These are phyloP conservation scores for Phytopythium boreale DNA, from an alignment of 352 stramenopile species.

Conservation along the genomic window DNA sequence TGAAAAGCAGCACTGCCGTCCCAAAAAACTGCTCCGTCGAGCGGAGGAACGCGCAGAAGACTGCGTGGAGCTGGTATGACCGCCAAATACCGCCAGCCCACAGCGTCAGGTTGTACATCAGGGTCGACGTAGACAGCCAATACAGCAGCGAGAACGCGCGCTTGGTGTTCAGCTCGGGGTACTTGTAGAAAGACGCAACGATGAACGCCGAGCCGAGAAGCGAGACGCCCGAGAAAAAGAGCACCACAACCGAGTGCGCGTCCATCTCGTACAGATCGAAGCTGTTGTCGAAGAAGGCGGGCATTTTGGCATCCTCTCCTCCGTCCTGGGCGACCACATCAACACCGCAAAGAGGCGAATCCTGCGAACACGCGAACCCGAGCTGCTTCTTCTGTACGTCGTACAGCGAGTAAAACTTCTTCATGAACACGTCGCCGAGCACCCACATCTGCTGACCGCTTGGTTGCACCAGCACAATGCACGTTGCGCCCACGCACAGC, in stretches of 20 bases:
- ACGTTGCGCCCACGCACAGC: slow-evolving; percentile 74
- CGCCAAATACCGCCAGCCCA: slow-evolving; percentile 55
- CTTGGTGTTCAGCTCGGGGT: slow-evolving; percentile 47
- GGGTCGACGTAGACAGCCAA: slow-evolving; percentile 53
- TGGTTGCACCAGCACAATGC: slow-evolving; percentile 70
- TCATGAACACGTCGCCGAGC: slow-evolving; percentile 96
- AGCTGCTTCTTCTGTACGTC: slow-evolving; percentile 85
- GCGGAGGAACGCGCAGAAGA: slow-evolving; percentile 55
- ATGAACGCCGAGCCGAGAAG: slow-evolving; percentile 67
- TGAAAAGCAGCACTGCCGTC: slow-evolving; percentile 57
- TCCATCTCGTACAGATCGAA: slow-evolving; percentile 78
- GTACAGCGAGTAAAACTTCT: slow-evolving; percentile 94
- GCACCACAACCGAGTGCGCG: slow-evolving; percentile 63
- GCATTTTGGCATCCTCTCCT: slow-evolving; percentile 16
- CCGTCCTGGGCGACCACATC: slow-evolving; percentile 16
- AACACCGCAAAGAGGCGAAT: slow-evolving; percentile 48
- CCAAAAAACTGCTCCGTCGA: slow-evolving; percentile 66
- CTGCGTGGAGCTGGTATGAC: slow-evolving; percentile 25
- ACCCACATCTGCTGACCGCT: slow-evolving; percentile 93
- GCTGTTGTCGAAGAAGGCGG: slow-evolving; percentile 49
- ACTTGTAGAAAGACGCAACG: slow-evolving; percentile 62
- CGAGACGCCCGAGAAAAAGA: slow-evolving; percentile 71
- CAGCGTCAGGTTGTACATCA: slow-evolving; percentile 57
- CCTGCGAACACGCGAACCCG: slow-evolving; percentile 69
- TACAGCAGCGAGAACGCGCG: slow-evolving; percentile 61